Evolutionary conservation across 306 rosid genomes (phyloP), one percentile per base, ranked within the genome.

Genomic region (Malus sieversii): DNA sequence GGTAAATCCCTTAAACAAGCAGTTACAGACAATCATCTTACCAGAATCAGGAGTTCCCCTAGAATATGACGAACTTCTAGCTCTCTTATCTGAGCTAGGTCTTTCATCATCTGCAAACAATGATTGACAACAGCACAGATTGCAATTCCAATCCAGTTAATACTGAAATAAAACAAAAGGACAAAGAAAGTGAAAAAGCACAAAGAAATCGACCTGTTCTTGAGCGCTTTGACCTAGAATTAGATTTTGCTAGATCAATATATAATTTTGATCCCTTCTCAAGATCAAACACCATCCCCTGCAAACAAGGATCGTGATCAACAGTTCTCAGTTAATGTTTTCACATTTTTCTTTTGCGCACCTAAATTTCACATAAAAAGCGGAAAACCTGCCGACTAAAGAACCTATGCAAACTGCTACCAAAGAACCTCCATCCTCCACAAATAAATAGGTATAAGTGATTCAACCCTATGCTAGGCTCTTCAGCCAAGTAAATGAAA

Each of bases 251-350:
- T 44, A 95, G 84, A 86, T 95, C 96, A 82, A 95, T 85, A 75
- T 89, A 95, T 8, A 95, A 83, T 12, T 90, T 87, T 29, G 99
- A 92, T 52, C 88, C 96, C 85, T 88, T 89, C 80, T 95, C 97
- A 80, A 95, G 96, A 88, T 95, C 99, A 86, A 95, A 95, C 52
- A 95, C 89, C 97, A 95, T 85, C 60, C 99, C 99, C 97, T 92
- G 84, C 74, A 82, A 83, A 80, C 71, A 89, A 75, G 51, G 67
- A 52, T 73, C 25, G 69, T 42, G 75, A 65, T 66, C 71, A 79
- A 75, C 66, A 59, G 73, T n/a, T 19, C 44, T 29, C 68, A 45
- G 74, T 33, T 72, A 63, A 29, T 33, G 15, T 4, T 20, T 59
- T 52, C 12, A 64, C 38, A 71, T 23, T 46, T 44, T 19, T 74